These are phyloP conservation scores for Phialemoniopsis sp. DNA, from an alignment of 2,329 filamentous ascomycete genomes.

Conservation along the genomic window DNA sequence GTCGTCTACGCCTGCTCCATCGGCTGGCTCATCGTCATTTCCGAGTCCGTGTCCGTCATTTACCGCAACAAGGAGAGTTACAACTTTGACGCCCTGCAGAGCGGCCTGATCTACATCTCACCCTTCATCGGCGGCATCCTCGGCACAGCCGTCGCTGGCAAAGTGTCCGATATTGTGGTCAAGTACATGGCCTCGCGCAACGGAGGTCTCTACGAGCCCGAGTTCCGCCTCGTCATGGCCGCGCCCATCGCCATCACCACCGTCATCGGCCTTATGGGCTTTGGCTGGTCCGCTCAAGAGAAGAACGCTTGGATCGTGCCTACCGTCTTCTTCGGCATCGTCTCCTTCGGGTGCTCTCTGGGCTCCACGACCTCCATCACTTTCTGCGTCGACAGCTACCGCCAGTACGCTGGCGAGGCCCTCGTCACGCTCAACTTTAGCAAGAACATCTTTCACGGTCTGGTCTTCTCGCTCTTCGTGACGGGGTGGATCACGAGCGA, in stretches of 20 bases:
- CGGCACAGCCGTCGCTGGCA: conserved; percentile 88
- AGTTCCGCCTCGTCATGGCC: conserved; percentile 88
- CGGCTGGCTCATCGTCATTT: conserved; percentile 93
- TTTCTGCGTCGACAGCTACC: conserved; percentile 89
- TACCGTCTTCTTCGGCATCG: conserved; percentile 86
- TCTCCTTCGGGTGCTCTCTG: conserved; percentile 88
- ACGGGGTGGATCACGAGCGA: conserved; percentile 75
- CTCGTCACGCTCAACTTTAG: conserved; percentile 91
- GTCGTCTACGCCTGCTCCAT: conserved; percentile 83
- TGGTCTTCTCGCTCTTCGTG: conserved; percentile 86
- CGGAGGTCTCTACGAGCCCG: conserved; percentile 91
- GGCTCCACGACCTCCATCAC: conserved; percentile 91
- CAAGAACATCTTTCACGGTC: conserved; percentile 90
- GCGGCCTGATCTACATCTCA: conserved; percentile 83
- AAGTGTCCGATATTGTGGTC: conserved; percentile 81
- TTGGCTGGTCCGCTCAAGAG: conserved; percentile 84
- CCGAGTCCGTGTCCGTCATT: conserved; percentile 78
- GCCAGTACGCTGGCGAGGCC: conserved; percentile 90
- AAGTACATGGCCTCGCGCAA: conserved; percentile 78
- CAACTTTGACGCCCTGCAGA: conserved; percentile 75
- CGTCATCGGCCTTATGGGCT: conserved; percentile 85
- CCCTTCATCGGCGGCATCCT: conserved; percentile 86
- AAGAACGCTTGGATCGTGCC: conserved; percentile 84
- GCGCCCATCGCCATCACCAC: conserved; percentile 75
- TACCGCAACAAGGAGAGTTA: conserved; percentile 69